phyloP scores from a whole-genome alignment of 371 early-diverging fungal genomes.

The Funneliformis caledonium region DNA sequence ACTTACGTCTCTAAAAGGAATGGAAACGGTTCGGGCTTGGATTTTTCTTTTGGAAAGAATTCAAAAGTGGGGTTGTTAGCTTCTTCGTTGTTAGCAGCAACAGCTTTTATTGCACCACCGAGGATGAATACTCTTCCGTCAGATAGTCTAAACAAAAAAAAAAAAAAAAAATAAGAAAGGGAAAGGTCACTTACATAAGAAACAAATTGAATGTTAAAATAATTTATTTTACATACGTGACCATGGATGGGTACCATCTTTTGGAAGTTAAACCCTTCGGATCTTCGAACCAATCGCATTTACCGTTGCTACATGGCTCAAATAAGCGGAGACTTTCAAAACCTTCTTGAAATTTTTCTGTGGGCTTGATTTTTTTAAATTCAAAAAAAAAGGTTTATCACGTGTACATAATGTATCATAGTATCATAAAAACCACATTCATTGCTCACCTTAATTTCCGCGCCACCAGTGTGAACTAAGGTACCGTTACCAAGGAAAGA shows the following conservation, averaged over 20 bases:
- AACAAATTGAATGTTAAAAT: too few species aligned
- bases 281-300: slow-evolving; percentile 25
- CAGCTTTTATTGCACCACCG: slow-evolving; percentile 67
- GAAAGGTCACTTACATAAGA: too few species aligned
- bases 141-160: background rate
- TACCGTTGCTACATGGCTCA: background rate
- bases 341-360: background rate
- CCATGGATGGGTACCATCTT: slow-evolving; percentile 66
- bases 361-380: too few species aligned
- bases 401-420: background rate
- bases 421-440: too few species aligned
- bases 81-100: slow-evolving; percentile 51
- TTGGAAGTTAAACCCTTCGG: slow-evolving; percentile 43
- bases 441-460: slow-evolving; percentile 46
- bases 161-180: background rate
- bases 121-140: slow-evolving; percentile 29
- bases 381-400: background rate
- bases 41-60: slow-evolving; percentile 41
- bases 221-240: background rate
- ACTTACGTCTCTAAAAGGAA: slow-evolving; percentile 59
- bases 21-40: slow-evolving; percentile 42
- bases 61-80: slow-evolving; percentile 49
- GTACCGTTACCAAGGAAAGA: slow-evolving; percentile 63
- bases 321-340: slow-evolving; percentile 27
- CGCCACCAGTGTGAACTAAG: slow-evolving; percentile 64